These are phyloP conservation scores for Lactuca sativa DNA, from an alignment of 129 eudicot species.

Conservation along the genomic window DNA sequence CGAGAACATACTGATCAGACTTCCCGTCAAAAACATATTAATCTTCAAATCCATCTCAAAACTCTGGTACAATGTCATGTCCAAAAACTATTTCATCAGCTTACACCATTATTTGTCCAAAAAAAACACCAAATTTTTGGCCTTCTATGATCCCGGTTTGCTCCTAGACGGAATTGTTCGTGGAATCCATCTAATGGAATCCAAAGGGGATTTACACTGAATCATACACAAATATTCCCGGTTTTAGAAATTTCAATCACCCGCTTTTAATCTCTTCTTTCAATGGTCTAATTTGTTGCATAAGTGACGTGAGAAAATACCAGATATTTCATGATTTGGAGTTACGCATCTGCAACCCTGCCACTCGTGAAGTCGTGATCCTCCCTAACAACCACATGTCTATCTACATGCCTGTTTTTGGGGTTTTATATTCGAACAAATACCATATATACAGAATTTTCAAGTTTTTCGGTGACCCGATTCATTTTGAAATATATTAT, in stretches of 20 bases:
- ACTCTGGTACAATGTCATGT: conserved; percentile 9
- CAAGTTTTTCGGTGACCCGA: conserved; percentile 14
- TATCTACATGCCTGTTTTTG: neutral
- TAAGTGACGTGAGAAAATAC: neutral
- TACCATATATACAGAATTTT: conserved; percentile 10
- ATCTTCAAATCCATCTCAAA: conserved; percentile 20
- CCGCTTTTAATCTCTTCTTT: conserved; percentile 12
- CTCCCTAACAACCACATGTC: conserved; percentile 22
- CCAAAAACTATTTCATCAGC: conserved; percentile 5
- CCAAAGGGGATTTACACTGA: neutral
- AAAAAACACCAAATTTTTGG: conserved; percentile 1
- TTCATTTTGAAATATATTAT: neutral
- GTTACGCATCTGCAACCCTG: conserved; percentile 18
- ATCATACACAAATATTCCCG: neutral
- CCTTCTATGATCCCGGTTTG: neutral
- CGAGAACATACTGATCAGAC: conserved; percentile 10
- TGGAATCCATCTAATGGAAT: conserved; percentile 12
- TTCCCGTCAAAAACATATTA: conserved; percentile 19
- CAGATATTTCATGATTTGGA: neutral
- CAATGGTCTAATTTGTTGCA: conserved; percentile 23
- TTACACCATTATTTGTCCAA: neutral
- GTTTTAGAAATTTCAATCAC: neutral
- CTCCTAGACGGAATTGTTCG: neutral
- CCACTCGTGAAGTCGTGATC: conserved; percentile 22
- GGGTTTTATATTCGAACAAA: neutral